Conservation (phyloP, 768 basidiomycete genomes). For the Omphalotus guepiniiformis region DNA sequence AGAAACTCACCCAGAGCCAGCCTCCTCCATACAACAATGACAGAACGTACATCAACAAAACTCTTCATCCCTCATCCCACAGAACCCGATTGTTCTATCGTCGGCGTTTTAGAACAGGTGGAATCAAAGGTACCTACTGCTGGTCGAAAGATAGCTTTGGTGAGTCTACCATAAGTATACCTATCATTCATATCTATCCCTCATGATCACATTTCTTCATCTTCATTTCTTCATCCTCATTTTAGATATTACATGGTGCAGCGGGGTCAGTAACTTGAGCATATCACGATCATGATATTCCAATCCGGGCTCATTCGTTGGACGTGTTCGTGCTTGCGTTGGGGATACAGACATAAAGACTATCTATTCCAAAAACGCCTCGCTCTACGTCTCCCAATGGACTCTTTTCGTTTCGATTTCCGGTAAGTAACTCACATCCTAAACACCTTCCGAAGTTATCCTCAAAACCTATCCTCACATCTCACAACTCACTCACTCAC, state of each 20-base stretch:
- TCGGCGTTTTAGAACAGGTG: slow-evolving; percentile 62
- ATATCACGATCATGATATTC: neutral
- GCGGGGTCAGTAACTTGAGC: slow-evolving; percentile 53
- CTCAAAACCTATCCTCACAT: neutral
- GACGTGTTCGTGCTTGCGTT: no score
- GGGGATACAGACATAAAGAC: slow-evolving; percentile 65
- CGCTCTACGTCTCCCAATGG: slow-evolving; percentile 58
- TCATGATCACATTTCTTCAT: slow-evolving; percentile 14
- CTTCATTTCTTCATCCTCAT: slow-evolving; percentile 8
- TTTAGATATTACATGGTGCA: slow-evolving; percentile 73
- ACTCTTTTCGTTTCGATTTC: slow-evolving; percentile 87
- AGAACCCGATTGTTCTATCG: slow-evolving; percentile 40
- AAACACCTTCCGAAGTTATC: no score
- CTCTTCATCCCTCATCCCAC: slow-evolving; percentile 47
- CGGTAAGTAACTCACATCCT: slow-evolving; percentile 62
- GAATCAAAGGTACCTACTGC: slow-evolving; percentile 43
- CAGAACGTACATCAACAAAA: slow-evolving; percentile 41
- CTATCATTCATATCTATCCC: slow-evolving; percentile 8
- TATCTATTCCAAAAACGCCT: slow-evolving; percentile 79
- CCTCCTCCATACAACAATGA: no score
- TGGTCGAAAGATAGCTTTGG: slow-evolving; percentile 63
- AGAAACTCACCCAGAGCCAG: no score
- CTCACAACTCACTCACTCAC: neutral
- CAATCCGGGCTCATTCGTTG: no score
- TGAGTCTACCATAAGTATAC: slow-evolving; percentile 33